These are phyloP conservation scores for Raphanus hybrid DNA, from an alignment of 441 rosid species.

Conservation along the genomic window DNA sequence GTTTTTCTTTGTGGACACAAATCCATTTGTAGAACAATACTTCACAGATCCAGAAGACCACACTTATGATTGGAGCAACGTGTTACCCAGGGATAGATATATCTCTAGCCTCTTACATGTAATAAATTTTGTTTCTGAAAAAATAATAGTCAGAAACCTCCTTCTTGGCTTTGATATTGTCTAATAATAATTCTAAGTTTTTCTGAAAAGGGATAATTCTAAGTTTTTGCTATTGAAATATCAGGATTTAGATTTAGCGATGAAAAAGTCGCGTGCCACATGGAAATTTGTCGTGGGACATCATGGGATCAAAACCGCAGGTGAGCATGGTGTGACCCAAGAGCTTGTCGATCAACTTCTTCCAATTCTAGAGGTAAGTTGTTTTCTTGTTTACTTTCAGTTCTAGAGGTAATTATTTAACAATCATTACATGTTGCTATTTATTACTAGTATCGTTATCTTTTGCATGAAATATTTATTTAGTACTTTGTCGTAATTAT, in stretches of 20 bases:
- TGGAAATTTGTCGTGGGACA: constrained; percentile 95
- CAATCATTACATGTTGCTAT: neutral
- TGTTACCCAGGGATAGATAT: constrained; percentile 58
- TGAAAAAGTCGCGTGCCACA: constrained; percentile 57
- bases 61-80: constrained; percentile 75
- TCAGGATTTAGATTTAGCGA: constrained; percentile 61
- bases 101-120: constrained; percentile 60
- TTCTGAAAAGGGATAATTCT: no score
- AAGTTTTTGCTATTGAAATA: neutral
- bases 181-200: neutral
- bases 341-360: constrained; percentile 63
- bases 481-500: neutral
- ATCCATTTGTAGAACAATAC: constrained; percentile 73
- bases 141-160: constrained; percentile 1
- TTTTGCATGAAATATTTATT: neutral
- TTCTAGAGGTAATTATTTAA: neutral
- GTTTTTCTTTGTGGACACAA: constrained; percentile 81
- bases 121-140: neutral
- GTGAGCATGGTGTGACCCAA: constrained; percentile 65
- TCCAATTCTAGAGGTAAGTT: constrained; percentile 54
- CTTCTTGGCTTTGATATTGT: neutral
- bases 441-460: neutral
- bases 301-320: constrained; percentile 77
- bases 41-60: constrained; percentile 53
- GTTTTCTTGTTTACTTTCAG: neutral